Conservation (phyloP, 805 yeast genomes). For the Kodamaea laetipori region DNA sequence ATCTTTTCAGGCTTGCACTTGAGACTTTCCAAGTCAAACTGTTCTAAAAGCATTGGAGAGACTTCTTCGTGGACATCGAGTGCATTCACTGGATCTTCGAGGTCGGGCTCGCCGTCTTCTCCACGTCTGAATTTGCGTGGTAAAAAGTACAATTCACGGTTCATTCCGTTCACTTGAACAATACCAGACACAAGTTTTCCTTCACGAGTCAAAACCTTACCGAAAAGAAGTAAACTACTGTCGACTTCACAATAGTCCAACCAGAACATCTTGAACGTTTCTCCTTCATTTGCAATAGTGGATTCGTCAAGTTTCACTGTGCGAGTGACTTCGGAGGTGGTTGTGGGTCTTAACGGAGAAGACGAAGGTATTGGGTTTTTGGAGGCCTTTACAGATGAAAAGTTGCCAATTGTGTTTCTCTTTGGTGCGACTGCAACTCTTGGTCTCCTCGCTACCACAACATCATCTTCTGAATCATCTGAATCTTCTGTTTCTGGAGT, state of each 20-base stretch:
- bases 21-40: slow-evolving; percentile 61
- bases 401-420: slow-evolving; percentile 41
- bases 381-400: slow-evolving; percentile 40
- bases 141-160: slow-evolving; percentile 73
- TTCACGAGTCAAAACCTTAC: slow-evolving; percentile 67
- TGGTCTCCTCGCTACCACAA: slow-evolving; percentile 56
- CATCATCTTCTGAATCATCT: slow-evolving; percentile 54
- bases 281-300: slow-evolving; percentile 22
- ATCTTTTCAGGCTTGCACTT: slow-evolving; percentile 70
- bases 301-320: slow-evolving; percentile 38
- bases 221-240: slow-evolving; percentile 69
- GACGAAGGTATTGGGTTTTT: slow-evolving; percentile 22
- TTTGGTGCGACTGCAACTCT: slow-evolving; percentile 45
- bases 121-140: slow-evolving; percentile 55
- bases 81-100: slow-evolving; percentile 45
- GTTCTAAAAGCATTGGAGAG: slow-evolving; percentile 60
- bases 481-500: slow-evolving; percentile 27
- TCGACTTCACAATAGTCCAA: slow-evolving; percentile 83
- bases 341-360: slow-evolving; percentile 22
- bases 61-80: slow-evolving; percentile 80
- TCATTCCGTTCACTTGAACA: slow-evolving; percentile 70
- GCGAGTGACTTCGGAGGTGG: slow-evolving; percentile 24
- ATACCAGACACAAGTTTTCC: slow-evolving; percentile 68
- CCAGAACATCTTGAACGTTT: slow-evolving; percentile 78
- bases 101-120: slow-evolving; percentile 43